Percentiles rank a stretch among this genome's conserved stretches.
These are phyloP conservation scores for Penicillium herquei DNA, from an alignment of 495 filamentous ascomycete genomes.

Conservation along the genomic window DNA sequence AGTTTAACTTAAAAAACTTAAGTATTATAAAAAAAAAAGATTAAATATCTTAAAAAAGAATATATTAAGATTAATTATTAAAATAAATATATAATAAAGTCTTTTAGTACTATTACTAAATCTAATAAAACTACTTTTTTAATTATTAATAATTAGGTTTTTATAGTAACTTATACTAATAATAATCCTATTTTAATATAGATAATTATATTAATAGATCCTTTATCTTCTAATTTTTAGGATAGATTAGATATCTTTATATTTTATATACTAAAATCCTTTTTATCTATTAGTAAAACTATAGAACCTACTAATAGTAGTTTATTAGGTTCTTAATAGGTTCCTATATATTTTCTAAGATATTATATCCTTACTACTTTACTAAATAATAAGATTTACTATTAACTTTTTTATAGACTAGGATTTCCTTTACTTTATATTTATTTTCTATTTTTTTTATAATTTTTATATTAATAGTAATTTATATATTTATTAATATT, in stretches of 20 bases:
- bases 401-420: constrained; percentile 5
- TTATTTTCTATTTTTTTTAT: constrained; percentile 4
- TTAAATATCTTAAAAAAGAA: neutral
- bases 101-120: neutral
- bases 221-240: neutral
- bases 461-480: constrained; percentile 5
- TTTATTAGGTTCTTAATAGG: constrained; percentile 13
- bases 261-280: neutral
- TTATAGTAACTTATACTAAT: too few species aligned
- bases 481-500: constrained; percentile 5
- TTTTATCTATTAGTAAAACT: neutral
- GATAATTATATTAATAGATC: neutral
- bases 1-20: neutral
- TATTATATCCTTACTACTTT: constrained; percentile 11
- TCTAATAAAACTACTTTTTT: too few species aligned
- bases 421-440: constrained; percentile 13
- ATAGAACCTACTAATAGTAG: constrained; percentile 5
- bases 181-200: neutral
- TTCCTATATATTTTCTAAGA: constrained; percentile 15
- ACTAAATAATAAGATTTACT: constrained; percentile 6
- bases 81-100: neutral
- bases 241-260: neutral
- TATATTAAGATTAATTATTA: constrained; percentile 1
- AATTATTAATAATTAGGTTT: too few species aligned
- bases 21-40: too few species aligned